Percentiles rank a stretch among this genome's conserved stretches.
Conservation (phyloP, 2,329 filamentous ascomycete genomes). For the Neodidymelliopsis sp. region DNA sequence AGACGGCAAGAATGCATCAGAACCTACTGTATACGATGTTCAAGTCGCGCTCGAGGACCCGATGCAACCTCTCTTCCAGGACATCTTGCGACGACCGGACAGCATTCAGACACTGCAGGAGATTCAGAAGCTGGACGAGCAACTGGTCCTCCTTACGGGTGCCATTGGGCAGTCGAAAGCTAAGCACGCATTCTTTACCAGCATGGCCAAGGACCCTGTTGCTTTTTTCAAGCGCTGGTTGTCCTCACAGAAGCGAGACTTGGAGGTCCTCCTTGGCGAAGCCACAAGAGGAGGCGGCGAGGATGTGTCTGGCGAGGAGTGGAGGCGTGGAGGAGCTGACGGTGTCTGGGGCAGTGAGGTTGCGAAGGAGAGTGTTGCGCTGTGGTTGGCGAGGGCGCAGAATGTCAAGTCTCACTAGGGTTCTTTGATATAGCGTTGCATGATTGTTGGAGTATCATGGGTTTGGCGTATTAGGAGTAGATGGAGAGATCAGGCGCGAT, state of each 20-base stretch:
- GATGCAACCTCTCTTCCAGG: constrained; percentile 69
- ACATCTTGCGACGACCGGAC: constrained; percentile 54
- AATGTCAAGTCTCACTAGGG: constrained; percentile 42
- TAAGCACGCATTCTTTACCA: constrained; percentile 86
- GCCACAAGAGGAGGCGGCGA: constrained; percentile 65
- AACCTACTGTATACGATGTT: constrained; percentile 88
- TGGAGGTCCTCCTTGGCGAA: constrained; percentile 88
- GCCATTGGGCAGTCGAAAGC: constrained; percentile 85
- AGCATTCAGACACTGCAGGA: constrained; percentile 74
- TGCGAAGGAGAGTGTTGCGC: constrained; percentile 67
- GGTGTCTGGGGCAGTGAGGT: constrained; percentile 69
- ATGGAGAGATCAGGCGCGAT: constrained; percentile 16
- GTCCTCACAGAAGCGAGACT: constrained; percentile 86
- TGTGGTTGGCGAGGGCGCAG: constrained; percentile 60
- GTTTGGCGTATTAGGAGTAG: constrained; percentile 18
- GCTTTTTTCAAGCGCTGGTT: constrained; percentile 88
- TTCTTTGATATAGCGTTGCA: constrained; percentile 4
- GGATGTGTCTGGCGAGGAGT: constrained; percentile 68
- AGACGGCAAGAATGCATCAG: constrained; percentile 68
- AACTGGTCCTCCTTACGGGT: constrained; percentile 82
- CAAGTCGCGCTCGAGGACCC: constrained; percentile 86
- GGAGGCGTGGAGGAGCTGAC: constrained; percentile 69
- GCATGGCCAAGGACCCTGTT: constrained; percentile 80
- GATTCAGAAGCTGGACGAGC: constrained; percentile 80
- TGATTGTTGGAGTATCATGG: constrained; percentile 3